These are phyloP conservation scores for Oryza coarctata DNA, from an alignment of 176 grass and related monocot species.

Conservation along the genomic window DNA sequence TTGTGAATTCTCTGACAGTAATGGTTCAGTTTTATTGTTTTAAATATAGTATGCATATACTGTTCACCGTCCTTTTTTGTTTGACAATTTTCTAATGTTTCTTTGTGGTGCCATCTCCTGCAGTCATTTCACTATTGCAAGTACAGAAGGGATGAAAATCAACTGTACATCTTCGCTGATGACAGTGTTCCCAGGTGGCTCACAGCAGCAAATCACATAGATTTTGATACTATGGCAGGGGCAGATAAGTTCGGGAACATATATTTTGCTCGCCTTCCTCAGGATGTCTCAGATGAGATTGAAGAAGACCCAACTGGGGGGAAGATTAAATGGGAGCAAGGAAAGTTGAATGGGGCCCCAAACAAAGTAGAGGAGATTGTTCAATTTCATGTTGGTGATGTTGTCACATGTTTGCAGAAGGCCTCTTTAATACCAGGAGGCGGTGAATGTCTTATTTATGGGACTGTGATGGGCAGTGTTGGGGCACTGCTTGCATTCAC, in stretches of 20 bases:
- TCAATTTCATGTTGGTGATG: conserved; percentile 98
- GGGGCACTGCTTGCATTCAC: conserved; percentile 94
- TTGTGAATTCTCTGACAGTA: conserved; percentile 20
- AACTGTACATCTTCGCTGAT: conserved; percentile 97
- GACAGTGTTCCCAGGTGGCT: conserved; percentile 93
- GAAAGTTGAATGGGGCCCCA: conserved; percentile 91
- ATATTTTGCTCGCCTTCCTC: conserved; percentile 91
- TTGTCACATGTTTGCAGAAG: conserved; percentile 95
- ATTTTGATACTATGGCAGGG: conserved; percentile 98
- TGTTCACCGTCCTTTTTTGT: background rate
- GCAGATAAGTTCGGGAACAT: conserved; percentile 98
- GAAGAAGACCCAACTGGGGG: conserved; percentile 98
- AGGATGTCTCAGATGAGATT: conserved; percentile 96
- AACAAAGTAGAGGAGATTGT: conserved; percentile 99
- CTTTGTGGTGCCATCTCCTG: conserved; percentile 38
- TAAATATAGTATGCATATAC: background rate
- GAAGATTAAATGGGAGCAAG: conserved; percentile 97
- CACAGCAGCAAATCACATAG: conserved; percentile 92
- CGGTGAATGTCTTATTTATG: conserved; percentile 92
- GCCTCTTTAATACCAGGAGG: conserved; percentile 92
- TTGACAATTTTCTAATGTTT: conserved; percentile 39
- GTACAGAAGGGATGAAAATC: conserved; percentile 95
- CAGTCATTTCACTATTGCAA: conserved; percentile 99
- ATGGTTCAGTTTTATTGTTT: conserved; percentile 1
- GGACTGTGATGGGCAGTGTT: conserved; percentile 92